Evolutionary conservation across 139 green algal genomes (phyloP).

Genomic region (Tetradesmus lagerheimii): DNA sequence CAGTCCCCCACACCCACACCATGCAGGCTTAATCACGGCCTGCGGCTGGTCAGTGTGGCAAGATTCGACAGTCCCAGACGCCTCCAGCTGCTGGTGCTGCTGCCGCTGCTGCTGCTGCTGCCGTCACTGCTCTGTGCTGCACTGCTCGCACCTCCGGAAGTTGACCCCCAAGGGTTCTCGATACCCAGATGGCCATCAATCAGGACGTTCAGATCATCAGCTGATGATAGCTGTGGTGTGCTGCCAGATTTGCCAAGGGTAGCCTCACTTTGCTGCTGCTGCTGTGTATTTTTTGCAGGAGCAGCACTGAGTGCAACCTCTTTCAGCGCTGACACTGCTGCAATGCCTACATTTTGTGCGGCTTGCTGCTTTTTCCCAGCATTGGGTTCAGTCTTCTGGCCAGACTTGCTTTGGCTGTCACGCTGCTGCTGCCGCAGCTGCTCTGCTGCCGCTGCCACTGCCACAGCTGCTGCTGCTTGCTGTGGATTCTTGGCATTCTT

Average conservation of each 20-base stretch:
- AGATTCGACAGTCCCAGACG: background rate
- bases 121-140: too few species aligned
- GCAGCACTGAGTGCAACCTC: background rate
- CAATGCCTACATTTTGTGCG: background rate
- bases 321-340: background rate
- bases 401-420: too few species aligned
- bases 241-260: too few species aligned
- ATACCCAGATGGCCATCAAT: background rate
- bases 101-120: background rate
- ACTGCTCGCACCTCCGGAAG: background rate
- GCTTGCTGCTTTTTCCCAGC: background rate
- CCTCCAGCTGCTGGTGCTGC: background rate
- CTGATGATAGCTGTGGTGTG: background rate
- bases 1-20: too few species aligned
- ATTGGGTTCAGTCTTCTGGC: background rate
- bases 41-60: background rate
- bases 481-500: background rate
- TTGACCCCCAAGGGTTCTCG: background rate
- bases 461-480: background rate
- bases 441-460: background rate
- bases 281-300: background rate
- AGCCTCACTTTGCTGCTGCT: background rate
- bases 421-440: background rate
- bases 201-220: background rate
- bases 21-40: background rate